Base-by-base conservation (phyloP, 2,329 filamentous ascomycete species). In the Drechslerella coelobrocha region DNA sequence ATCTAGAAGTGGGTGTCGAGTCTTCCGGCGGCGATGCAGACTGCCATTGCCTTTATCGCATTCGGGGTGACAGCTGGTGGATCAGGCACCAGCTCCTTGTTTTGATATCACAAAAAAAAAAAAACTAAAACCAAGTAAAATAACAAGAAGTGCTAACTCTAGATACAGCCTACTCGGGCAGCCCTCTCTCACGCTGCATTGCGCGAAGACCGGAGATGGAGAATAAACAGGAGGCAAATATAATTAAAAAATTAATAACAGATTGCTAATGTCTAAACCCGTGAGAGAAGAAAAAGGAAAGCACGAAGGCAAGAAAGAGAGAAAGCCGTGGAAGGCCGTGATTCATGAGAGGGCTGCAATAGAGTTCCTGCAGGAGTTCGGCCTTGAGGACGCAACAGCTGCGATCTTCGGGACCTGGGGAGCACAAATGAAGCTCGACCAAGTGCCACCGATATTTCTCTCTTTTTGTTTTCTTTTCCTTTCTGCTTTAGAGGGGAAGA, bases 1-100 rank as follows among this genome's bases (percentile, higher is more conserved):
- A 71, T 71, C 66, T 71, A 71, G 66, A 71, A 60, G 52, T 45
- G 12, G 5, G 59, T n/a, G n/a, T n/a, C n/a, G n/a, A n/a, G 53
- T 45, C 66, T 17, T n/a, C 43, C 29, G 47, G 45, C 31, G 50
- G 60, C 27, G 43, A 55, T 59, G 59, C 53, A 63, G 66, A 50
- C 59, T 27, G 39, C 47, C 66, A 63, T 52, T 39, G 41, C 53
- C 41, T 71, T 71, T 71, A 71, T 71, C 66, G 61, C 51, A 43
- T 63, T 48, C 34, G 57, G 50, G 48, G 59, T 59, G 59, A 54
- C 47, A 39, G 59, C 59, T 59, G 53, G 39, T 60, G 47, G 29
- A 63, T 54, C 66, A 71, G 66, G 66, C 66, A 71, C 66, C 66
- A 63, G 59, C 53, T 10, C 45, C 27, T 55, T 59, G 57, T 59